phyloP scores from a whole-genome alignment of 257 asterid species.

The Fraxinus anomala region DNA sequence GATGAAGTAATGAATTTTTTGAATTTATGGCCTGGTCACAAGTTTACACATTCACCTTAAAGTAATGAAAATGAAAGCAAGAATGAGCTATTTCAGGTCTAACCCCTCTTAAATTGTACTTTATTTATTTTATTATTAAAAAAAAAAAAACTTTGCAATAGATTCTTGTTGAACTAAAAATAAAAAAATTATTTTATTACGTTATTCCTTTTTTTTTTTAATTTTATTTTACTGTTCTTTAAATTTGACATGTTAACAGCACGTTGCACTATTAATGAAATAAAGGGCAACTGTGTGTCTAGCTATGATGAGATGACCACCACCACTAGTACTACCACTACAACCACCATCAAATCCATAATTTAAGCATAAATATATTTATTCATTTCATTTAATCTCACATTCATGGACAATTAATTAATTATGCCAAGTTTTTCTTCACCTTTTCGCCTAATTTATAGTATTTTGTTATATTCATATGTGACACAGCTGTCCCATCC shows the following conservation, averaged over 20 bases:
- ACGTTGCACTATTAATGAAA: not conserved
- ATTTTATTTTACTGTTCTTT: not conserved
- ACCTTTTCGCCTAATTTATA: not conserved
- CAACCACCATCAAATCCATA: not conserved
- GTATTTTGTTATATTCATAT: not conserved
- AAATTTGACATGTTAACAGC: not conserved
- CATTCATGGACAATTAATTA: not conserved
- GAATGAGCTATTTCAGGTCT: too few relatives aligned
- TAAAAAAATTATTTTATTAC: not conserved
- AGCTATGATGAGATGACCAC: not conserved
- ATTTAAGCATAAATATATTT: not conserved
- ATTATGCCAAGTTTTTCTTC: not conserved
- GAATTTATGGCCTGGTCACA: too few relatives aligned
- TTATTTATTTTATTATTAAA: too few relatives aligned
- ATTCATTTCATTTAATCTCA: not conserved
- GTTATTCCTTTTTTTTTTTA: not conserved
- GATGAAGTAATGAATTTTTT: too few relatives aligned
- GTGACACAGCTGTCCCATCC: not conserved
- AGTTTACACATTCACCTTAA: too few relatives aligned
- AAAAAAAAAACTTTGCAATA: too few relatives aligned
- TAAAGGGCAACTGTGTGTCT: not conserved
- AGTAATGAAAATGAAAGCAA: too few relatives aligned
- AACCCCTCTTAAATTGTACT: too few relatives aligned
- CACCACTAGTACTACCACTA: constrained; percentile 2
- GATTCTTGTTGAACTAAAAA: too few relatives aligned